These are phyloP conservation scores for Mycena epipterygia DNA, from an alignment of 768 basidiomycete genomes.

Conservation along the genomic window DNA sequence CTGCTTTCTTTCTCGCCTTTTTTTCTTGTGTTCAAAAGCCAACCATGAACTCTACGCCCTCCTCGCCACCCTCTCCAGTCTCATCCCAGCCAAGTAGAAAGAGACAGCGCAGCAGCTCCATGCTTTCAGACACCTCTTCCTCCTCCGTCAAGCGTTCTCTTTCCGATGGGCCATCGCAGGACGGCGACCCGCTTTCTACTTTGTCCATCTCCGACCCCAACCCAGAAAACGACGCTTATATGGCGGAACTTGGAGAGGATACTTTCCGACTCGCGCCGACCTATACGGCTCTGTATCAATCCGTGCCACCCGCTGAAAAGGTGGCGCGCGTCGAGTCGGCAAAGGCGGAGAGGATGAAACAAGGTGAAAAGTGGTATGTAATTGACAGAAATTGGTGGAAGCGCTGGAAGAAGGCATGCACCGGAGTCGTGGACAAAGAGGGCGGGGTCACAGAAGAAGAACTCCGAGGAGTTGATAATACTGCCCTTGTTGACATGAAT, in stretches of 20 bases:
- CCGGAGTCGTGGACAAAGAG: constrained; percentile 77
- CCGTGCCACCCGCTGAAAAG: constrained; percentile 60
- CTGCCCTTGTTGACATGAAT: constrained; percentile 68
- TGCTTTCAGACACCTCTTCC: constrained; percentile 78
- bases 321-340: constrained; percentile 62
- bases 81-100: constrained; percentile 65
- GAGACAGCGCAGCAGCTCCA: constrained; percentile 81
- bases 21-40: constrained; percentile 28
- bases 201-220: constrained; percentile 57
- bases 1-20: constrained; percentile 32
- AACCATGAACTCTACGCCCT: constrained; percentile 54
- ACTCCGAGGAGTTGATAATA: constrained; percentile 84
- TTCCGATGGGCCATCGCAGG: constrained; percentile 72
- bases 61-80: constrained; percentile 54
- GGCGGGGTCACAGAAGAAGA: constrained; percentile 71
- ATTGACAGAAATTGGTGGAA: constrained; percentile 80
- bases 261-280: constrained; percentile 43
- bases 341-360: constrained; percentile 63
- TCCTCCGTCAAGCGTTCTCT: constrained; percentile 86
- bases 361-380: constrained; percentile 86
- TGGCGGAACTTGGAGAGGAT: constrained; percentile 69
- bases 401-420: constrained; percentile 81
- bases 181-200: constrained; percentile 61
- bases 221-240: constrained; percentile 78
- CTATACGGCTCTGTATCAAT: constrained; percentile 39